Evolutionary conservation across 768 basidiomycete species (phyloP).

Genomic region (Rhizopogon rudus): DNA sequence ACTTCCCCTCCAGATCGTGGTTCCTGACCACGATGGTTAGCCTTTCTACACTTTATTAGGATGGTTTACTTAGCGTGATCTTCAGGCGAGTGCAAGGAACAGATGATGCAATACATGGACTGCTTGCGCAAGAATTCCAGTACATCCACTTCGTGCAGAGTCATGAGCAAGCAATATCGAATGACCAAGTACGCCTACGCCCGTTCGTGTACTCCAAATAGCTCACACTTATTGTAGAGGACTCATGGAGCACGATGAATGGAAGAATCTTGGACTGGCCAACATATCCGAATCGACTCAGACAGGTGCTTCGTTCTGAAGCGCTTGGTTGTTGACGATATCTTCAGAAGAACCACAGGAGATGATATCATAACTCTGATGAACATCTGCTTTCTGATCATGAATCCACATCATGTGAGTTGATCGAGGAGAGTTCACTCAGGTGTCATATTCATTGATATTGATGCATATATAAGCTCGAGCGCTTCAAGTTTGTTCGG

Average conservation of each 20-base stretch:
- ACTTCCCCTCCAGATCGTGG: conserved; percentile 78
- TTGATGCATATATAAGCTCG: too few species aligned
- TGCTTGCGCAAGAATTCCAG: conserved; percentile 71
- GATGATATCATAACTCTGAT: background rate
- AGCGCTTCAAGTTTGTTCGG: too few species aligned
- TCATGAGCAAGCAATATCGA: conserved; percentile 71
- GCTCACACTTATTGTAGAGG: conserved; percentile 42
- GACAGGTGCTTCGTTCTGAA: background rate
- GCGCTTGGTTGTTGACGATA: background rate
- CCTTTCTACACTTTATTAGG: background rate
- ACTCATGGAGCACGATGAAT: conserved; percentile 86
- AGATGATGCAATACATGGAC: conserved; percentile 76
- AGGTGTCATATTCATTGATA: background rate
- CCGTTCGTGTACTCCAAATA: background rate
- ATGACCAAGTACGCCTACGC: conserved; percentile 69
- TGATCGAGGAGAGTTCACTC: background rate
- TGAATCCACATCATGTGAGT: background rate
- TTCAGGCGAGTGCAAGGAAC: conserved; percentile 82
- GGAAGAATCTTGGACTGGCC: conserved; percentile 77
- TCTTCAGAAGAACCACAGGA: background rate
- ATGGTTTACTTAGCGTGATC: background rate
- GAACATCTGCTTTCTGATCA: background rate
- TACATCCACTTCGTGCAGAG: conserved; percentile 71
- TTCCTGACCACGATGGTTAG: conserved; percentile 85
- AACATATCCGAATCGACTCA: conserved; percentile 32